Evolutionary conservation across 768 basidiomycete species (phyloP), one percentile per base, ranked within the genome.

Genomic region (Amanita exitialis): DNA sequence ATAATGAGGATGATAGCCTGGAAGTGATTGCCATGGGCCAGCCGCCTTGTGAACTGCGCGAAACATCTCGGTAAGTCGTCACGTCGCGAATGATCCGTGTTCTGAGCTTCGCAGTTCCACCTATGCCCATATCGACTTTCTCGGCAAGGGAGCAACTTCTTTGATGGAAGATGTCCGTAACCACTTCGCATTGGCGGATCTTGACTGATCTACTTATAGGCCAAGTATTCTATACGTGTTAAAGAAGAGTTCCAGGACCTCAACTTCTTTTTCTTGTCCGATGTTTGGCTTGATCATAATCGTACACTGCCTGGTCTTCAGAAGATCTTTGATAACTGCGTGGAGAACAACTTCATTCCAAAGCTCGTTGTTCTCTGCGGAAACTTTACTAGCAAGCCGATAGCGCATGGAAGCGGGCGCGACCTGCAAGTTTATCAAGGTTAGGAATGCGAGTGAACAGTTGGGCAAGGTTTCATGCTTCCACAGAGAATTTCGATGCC

Each of bases 121-220:
- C 57, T 96, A 90, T 61, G 96, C 94, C 0, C 96, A 98, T 61
- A 83, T 97, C 27, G 96, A 99, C 64, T 96, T 98, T 61, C 76
- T 98, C 9, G 96, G 96, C n/a, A 83, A 87, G 59, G 96, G 96
- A 1, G 82, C 90, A 3, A 87, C 93, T 1, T 91, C 94, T 2
- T 66, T 92, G 18, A 68, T 87, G 4, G 94, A 98, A 70, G 96
- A 98, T 64, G 95, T 94, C 59, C 49, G 82, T 51, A 20, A 13
- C 65, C 36, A 41, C 44, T 45, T 42, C 34, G 13, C 45, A 42
- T n/a, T n/a, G 15, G 18, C 21, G 37, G 3, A 34, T 32, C 20
- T 9, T 51, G 23, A 13, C 52, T 18, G 58, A 46, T 27, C 37
- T n/a, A 52, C 47, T 45, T 39, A 9, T 56, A 90, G 87, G 69